phyloP scores from a whole-genome alignment of 179 eudicot genomes.

The Heliamphora pulchella region DNA sequence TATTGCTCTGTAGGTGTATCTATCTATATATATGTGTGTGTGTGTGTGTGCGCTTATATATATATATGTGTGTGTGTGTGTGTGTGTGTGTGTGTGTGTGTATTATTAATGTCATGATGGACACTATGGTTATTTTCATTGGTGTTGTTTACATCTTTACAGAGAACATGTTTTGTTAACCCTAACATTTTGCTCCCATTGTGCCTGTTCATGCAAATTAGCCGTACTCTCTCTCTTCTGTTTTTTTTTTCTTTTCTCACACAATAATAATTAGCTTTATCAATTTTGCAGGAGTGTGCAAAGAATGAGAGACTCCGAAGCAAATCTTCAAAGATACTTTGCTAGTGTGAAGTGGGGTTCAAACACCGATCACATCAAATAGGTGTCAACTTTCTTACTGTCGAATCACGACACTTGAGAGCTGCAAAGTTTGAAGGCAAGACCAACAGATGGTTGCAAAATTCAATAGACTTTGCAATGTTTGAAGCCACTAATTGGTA shows the following conservation, averaged over 20 bases:
- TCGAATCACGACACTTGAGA: not conserved
- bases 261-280: not conserved
- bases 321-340: conserved; percentile 16
- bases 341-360: not conserved
- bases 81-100: too few relatives aligned
- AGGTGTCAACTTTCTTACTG: not conserved
- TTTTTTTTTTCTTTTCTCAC: not conserved
- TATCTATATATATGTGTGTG: too few relatives aligned
- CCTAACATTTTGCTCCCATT: too few relatives aligned
- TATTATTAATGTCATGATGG: not conserved
- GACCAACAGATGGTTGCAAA: not conserved
- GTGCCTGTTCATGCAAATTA: too few relatives aligned
- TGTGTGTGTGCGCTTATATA: too few relatives aligned
- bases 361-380: not conserved
- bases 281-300: conserved; percentile 37
- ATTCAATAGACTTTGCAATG: not conserved
- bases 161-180: not conserved
- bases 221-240: too few relatives aligned
- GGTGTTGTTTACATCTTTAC: not conserved
- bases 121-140: not conserved
- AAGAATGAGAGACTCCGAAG: conserved; percentile 33
- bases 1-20: too few relatives aligned
- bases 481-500: not conserved
- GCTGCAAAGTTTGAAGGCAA: not conserved
- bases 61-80: too few relatives aligned